Percentiles rank a stretch among this genome's conserved stretches.
phyloP scores from a whole-genome alignment of 148 eudicot species.

The Nepenthes gracilis region DNA sequence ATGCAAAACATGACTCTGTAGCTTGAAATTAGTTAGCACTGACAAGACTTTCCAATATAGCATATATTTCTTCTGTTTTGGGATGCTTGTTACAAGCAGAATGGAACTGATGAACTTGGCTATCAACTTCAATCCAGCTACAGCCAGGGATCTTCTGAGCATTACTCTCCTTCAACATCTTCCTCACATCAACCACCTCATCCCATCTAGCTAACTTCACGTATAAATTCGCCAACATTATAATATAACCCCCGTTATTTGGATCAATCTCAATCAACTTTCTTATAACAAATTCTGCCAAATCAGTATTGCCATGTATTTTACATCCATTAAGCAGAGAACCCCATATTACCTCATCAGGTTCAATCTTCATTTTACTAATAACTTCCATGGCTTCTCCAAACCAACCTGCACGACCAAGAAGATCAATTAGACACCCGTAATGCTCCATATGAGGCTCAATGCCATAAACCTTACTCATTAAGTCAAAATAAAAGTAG shows the following conservation, averaged over 20 bases:
- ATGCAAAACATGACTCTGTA: too few species aligned
- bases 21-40: too few species aligned
- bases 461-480: constrained; percentile 38
- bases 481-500: constrained; percentile 29
- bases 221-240: constrained; percentile 64
- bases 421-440: constrained; percentile 67
- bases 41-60: too few species aligned
- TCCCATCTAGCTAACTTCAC: constrained; percentile 62
- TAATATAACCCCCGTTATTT: constrained; percentile 50
- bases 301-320: constrained; percentile 49
- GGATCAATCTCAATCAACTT: constrained; percentile 59
- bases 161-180: constrained; percentile 33
- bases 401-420: constrained; percentile 62
- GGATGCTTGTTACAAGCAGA: constrained; percentile 57
- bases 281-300: constrained; percentile 54
- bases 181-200: constrained; percentile 43
- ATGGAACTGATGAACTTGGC: constrained; percentile 47
- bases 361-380: constrained; percentile 38
- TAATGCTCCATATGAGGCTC: constrained; percentile 69
- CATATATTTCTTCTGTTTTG: constrained; percentile 32
- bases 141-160: constrained; percentile 62
- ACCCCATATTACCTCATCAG: constrained; percentile 84
- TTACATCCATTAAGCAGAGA: constrained; percentile 65
- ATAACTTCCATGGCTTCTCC: constrained; percentile 50
- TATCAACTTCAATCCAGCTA: constrained; percentile 78